A percentile compares a stretch with the other conserved stretches of the same genome.
Evolutionary conservation across 2,329 filamentous ascomycete species (phyloP).

Genomic region (Fusarium equiseti): DNA sequence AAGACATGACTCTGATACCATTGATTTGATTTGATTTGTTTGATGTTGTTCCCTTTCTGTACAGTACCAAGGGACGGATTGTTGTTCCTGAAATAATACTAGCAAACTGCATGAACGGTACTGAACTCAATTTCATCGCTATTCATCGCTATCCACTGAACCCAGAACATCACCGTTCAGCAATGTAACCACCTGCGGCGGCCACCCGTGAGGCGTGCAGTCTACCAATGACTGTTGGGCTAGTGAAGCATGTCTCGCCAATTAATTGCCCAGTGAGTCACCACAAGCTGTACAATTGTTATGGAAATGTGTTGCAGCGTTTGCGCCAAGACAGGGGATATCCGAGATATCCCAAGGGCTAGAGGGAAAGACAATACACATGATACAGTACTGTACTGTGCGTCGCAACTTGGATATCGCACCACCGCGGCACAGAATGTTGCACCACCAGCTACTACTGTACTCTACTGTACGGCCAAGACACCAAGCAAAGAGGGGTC

Average conservation of each 20-base stretch:
- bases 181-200: constrained; percentile 25
- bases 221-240: constrained; percentile 1
- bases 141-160: constrained; percentile 17
- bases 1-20: constrained; percentile 21
- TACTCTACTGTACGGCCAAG: constrained; percentile 5
- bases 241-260: constrained; percentile 15
- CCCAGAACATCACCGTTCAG: constrained; percentile 15
- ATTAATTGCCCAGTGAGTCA: constrained; percentile 1
- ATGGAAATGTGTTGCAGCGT: neutral
- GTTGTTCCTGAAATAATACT: constrained; percentile 24
- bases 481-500: constrained; percentile 28
- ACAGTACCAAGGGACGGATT: neutral
- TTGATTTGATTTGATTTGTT: constrained; percentile 4
- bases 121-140: constrained; percentile 22
- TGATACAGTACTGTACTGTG: neutral
- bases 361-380: neutral
- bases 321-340: constrained; percentile 25
- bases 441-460: constrained; percentile 4
- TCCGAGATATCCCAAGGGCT: constrained; percentile 14
- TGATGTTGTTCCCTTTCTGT: neutral
- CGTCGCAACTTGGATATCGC: constrained; percentile 29
- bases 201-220: constrained; percentile 21
- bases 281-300: constrained; percentile 8
- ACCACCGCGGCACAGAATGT: constrained; percentile 27
- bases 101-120: constrained; percentile 1